A percentile compares a stretch with the other conserved stretches of the same genome.
phyloP scores from a whole-genome alignment of 139 green algal species.

The Ulvella scutata region DNA sequence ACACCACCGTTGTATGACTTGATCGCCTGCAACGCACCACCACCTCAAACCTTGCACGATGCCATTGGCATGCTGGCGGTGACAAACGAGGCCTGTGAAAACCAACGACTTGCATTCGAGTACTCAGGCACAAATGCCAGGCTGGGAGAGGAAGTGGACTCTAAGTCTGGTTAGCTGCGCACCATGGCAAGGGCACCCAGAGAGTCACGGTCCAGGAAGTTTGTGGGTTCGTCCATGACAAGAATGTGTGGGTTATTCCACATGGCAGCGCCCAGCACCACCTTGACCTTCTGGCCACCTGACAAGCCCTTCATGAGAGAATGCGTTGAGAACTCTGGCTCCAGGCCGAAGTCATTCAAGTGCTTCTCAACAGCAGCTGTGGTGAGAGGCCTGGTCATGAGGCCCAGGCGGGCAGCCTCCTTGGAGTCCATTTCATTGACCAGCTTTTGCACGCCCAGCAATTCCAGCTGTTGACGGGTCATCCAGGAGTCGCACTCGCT shows the following conservation, averaged over 20 bases:
- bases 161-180: no score
- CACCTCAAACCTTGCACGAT: not conserved
- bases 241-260: slow-evolving; percentile 78
- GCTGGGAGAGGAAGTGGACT: no score
- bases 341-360: slow-evolving; percentile 74
- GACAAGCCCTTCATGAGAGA: slow-evolving; percentile 72
- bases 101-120: no score
- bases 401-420: slow-evolving; percentile 64
- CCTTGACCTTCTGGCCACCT: slow-evolving; percentile 80
- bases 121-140: no score
- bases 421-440: slow-evolving; percentile 75
- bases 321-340: slow-evolving; percentile 78
- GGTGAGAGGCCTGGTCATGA: slow-evolving; percentile 73
- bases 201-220: slow-evolving; percentile 80
- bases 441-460: slow-evolving; percentile 79
- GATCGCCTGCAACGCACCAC: slow-evolving; percentile 26
- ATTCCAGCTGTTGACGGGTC: slow-evolving; percentile 33
- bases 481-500: slow-evolving; percentile 3
- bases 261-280: slow-evolving; percentile 66
- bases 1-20: slow-evolving; percentile 69
- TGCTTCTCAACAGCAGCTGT: slow-evolving; percentile 72
- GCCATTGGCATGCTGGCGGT: not conserved
- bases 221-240: slow-evolving; percentile 80
- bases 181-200: slow-evolving; percentile 53
- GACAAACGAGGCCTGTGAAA: not conserved